These are phyloP conservation scores for Rhizophagus prolifer DNA, from an alignment of 192 early-diverging fungal genomes.

Conservation along the genomic window DNA sequence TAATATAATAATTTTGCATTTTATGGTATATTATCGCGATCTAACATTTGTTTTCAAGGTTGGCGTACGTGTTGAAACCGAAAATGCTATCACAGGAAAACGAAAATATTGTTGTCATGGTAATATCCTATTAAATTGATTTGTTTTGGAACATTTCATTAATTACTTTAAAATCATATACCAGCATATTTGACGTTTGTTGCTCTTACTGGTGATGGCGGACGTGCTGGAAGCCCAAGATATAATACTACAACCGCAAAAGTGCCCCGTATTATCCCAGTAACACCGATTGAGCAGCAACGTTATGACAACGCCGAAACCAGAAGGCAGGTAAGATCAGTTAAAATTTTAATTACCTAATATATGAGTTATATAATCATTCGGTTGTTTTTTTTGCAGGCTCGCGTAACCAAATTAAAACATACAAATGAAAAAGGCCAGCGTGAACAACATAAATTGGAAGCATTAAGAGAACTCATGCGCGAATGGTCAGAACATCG, in stretches of 20 bases:
- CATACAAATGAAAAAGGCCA: constrained; percentile 24
- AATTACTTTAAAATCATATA: neutral
- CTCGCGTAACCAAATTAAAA: constrained; percentile 38
- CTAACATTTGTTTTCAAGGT: constrained; percentile 26
- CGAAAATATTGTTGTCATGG: constrained; percentile 62
- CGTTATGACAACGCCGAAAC: constrained; percentile 60
- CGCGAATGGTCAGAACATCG: constrained; percentile 40
- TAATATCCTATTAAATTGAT: constrained; percentile 32
- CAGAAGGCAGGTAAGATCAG: constrained; percentile 32
- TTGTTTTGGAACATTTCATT: neutral
- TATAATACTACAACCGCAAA: constrained; percentile 30
- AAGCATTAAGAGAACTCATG: constrained; percentile 45
- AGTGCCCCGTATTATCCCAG: constrained; percentile 54
- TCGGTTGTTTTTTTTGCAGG: neutral
- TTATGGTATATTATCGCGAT: neutral
- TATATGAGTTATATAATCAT: neutral
- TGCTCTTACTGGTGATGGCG: neutral
- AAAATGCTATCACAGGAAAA: constrained; percentile 57
- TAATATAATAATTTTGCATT: neutral
- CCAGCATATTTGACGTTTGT: constrained; percentile 29
- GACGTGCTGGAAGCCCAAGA: neutral
- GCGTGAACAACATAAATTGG: constrained; percentile 32
- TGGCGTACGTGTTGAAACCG: constrained; percentile 68
- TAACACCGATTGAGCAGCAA: constrained; percentile 50
- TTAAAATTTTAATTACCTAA: neutral